Evolutionary conservation across 2,329 filamentous ascomycete genomes (phyloP).

Genomic region (Fusarium vanettenii): DNA sequence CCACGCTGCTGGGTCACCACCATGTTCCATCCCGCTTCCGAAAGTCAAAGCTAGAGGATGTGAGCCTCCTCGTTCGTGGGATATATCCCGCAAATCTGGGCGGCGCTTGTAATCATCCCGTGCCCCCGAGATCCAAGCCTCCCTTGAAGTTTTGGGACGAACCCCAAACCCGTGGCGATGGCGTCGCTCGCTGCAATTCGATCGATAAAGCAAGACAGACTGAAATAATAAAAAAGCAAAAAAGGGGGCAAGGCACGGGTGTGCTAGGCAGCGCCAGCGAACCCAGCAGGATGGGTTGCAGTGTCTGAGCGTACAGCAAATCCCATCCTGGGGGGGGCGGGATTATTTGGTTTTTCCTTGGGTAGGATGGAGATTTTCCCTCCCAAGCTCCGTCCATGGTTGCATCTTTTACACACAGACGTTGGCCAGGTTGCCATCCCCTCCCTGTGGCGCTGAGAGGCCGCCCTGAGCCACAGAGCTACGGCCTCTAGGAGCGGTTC

Average conservation of each 20-base stretch:
- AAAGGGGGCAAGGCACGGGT: neutral
- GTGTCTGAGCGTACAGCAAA: conserved; percentile 37
- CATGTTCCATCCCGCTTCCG: conserved; percentile 6
- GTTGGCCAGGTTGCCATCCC: neutral
- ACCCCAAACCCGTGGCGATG: neutral
- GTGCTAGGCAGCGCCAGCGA: conserved; percentile 10
- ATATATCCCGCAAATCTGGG: neutral
- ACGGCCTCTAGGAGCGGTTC: conserved; percentile 26
- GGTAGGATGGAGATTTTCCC: conserved; percentile 1
- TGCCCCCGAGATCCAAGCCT: neutral
- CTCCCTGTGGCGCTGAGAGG: neutral
- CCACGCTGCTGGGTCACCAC: conserved; percentile 4
- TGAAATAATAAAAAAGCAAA: neutral
- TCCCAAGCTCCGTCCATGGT: conserved; percentile 1
- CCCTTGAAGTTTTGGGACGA: neutral
- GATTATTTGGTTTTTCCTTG: conserved; percentile 20
- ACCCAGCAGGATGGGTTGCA: conserved; percentile 26
- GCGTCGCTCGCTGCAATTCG: neutral
- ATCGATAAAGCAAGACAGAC: conserved; percentile 12
- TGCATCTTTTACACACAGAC: conserved; percentile 26
- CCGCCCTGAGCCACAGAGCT: neutral
- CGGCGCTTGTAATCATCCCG: neutral
- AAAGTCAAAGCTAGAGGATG: neutral
- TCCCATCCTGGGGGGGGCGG: conserved; percentile 10
- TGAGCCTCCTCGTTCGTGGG: neutral